Conservation (phyloP, 2,329 filamentous ascomycete genomes). For the Sporothrix sp. region DNA sequence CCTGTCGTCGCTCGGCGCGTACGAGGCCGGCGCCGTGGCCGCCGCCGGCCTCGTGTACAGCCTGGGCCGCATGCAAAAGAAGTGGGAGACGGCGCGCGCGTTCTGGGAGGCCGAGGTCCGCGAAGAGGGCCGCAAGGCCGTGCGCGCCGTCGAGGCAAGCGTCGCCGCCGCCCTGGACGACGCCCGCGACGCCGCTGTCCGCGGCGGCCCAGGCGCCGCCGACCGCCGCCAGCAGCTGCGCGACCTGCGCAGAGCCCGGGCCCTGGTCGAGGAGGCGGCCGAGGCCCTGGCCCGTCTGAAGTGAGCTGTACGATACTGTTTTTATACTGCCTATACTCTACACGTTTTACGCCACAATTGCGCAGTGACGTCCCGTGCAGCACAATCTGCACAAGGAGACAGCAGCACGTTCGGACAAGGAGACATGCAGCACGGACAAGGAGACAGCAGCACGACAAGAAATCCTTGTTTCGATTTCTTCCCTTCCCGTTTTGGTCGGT, state of each 20-base stretch:
- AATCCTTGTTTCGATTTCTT: no score
- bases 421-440: no score
- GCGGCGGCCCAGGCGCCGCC: constrained; percentile 11
- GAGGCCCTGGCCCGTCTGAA: constrained; percentile 36
- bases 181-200: constrained; percentile 16
- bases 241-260: constrained; percentile 32
- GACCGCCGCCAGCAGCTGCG: constrained; percentile 16
- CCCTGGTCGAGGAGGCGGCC: constrained; percentile 40
- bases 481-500: not conserved
- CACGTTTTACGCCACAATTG: no score
- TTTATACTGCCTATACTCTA: no score
- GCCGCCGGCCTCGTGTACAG: constrained; percentile 52
- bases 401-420: no score
- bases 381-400: no score
- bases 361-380: no score
- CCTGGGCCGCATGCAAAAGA: constrained; percentile 48
- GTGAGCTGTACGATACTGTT: not conserved
- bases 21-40: constrained; percentile 53
- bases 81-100: constrained; percentile 49
- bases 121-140: constrained; percentile 55
- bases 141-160: constrained; percentile 45
- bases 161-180: constrained; percentile 38
- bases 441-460: no score
- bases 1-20: constrained; percentile 44
- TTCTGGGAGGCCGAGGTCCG: constrained; percentile 60